Evolutionary conservation across 164 flowering plant genomes (phyloP).

Genomic region (Sedum album): DNA sequence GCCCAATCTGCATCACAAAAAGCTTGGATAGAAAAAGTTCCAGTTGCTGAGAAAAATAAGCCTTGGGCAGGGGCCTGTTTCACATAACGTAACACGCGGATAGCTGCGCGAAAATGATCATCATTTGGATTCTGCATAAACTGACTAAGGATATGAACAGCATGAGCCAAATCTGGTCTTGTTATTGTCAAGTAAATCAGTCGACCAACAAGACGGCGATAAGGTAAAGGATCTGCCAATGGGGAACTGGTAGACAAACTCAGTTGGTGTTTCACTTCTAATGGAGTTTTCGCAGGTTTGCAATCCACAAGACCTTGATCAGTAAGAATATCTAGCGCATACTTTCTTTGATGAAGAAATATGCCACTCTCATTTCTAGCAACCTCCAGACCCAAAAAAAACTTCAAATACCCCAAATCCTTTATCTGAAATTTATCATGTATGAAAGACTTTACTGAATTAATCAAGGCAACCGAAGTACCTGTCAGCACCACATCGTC

Average conservation of each 20-base stretch:
- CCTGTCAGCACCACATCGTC: neutral
- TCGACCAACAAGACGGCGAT: neutral
- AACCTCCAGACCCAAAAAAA: neutral
- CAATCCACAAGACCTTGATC: neutral
- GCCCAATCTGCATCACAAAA: too few relatives aligned
- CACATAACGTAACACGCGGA: neutral
- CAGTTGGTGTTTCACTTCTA: neutral
- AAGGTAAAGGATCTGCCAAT: neutral
- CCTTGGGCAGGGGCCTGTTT: neutral
- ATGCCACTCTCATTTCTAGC: neutral
- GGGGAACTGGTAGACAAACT: neutral
- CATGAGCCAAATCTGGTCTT: neutral
- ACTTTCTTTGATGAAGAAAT: neutral
- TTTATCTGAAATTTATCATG: neutral
- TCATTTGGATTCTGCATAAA: neutral
- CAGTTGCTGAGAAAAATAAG: neutral
- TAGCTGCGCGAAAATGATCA: neutral
- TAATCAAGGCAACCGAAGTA: neutral
- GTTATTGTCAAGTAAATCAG: neutral
- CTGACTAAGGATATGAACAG: neutral
- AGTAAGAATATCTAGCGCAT: neutral
- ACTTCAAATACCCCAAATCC: neutral
- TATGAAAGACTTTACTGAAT: neutral
- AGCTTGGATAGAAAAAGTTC: constrained; percentile 9
- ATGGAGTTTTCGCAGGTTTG: neutral